A percentile compares a stretch with the other conserved stretches of the same genome.
These are phyloP conservation scores for Kwoniella shivajii DNA, from an alignment of 1,284 basidiomycete genomes.

Conservation along the genomic window DNA sequence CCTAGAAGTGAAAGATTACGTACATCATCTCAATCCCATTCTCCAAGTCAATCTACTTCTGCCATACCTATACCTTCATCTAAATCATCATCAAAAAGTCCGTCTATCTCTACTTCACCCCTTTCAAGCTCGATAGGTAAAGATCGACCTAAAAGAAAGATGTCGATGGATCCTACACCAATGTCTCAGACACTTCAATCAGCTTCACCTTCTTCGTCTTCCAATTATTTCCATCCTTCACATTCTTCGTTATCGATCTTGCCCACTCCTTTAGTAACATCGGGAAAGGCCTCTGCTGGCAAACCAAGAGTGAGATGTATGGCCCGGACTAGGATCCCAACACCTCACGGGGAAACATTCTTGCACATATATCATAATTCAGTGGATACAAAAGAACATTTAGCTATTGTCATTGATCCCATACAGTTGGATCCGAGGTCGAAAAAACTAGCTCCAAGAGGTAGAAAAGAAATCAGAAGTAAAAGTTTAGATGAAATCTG, in stretches of 20 bases:
- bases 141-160: constrained; percentile 33
- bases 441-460: constrained; percentile 37
- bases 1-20: constrained; percentile 46
- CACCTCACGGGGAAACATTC: constrained; percentile 91
- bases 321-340: constrained; percentile 95
- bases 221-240: constrained; percentile 26
- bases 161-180: constrained; percentile 50
- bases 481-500: constrained; percentile 81
- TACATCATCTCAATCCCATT: neutral
- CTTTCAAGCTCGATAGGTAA: constrained; percentile 15
- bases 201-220: constrained; percentile 33
- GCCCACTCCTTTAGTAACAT: neutral
- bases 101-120: neutral
- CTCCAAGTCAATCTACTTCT: neutral
- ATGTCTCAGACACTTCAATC: constrained; percentile 42
- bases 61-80: neutral
- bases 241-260: neutral
- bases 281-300: neutral
- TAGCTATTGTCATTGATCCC: constrained; percentile 94
- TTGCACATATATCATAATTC: constrained; percentile 77
- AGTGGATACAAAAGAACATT: constrained; percentile 95
- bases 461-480: constrained; percentile 68
- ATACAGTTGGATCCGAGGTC: constrained; percentile 65
- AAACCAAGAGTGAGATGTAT: constrained; percentile 64
- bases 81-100: neutral